Base-by-base conservation (phyloP, 176 grass and related monocot species). In the Otatea glauca region DNA sequence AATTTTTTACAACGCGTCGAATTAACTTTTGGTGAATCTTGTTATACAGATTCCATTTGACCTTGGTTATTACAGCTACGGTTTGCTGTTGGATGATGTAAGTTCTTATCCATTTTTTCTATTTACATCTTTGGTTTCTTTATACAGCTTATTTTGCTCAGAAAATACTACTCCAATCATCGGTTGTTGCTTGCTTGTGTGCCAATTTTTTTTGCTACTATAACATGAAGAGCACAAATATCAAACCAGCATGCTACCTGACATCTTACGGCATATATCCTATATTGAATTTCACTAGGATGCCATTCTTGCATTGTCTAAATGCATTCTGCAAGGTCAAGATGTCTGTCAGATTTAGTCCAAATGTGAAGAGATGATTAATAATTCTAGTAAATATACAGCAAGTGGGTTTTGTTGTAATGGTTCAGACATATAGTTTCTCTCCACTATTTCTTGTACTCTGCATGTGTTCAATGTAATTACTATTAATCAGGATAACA, bases 41-140 rank as follows among this genome's bases (percentile, higher is more conserved):
- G 35, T 61, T 69, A 39, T 87, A 78, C 91, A 95, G 91, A 76
- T 91, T 96, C 75, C 93, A 92, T 93, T 86, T 93, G 74, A 96
- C 93, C n/a, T 81, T 96, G 85, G 80, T 96, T 18, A 64, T 75
- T 23, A 93, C 93, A 25, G 91, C 93, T 81, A 83, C 84, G 24
- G 14, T 89, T 71, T 96, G 93, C 75, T 89, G 86, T 88, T 96
- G 93, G 91, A 93, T 96, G 93, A 96, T 96, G 93, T 93, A 91
- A 96, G 88, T 85, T 82, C 70, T 65, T 44, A 53, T 67, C 21
- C 75, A 20, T 58, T 9, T 72, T 42, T 68, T 78, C 0, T 38
- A 79, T 11, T 15, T 81, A 66, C 13, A 70, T 65, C 8, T 73
- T 63, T 71, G 7, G 23, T 79, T 86, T 77, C 4, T 62, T 29